Evolutionary conservation across 2,329 filamentous ascomycete species (phyloP).

Genomic region (Huntiella bhutanensis): DNA sequence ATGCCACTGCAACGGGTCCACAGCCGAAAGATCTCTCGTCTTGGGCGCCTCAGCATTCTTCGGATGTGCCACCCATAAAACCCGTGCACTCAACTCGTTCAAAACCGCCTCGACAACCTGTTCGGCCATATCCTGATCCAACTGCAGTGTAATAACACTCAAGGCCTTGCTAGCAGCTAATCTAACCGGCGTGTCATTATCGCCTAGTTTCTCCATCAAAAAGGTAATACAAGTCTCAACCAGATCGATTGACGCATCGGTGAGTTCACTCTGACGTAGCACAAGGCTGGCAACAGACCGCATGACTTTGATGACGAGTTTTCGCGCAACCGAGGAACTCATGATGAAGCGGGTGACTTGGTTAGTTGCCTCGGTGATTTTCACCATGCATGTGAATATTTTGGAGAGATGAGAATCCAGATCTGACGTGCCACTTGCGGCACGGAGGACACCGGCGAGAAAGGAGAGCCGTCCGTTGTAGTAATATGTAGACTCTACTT

Average conservation of each 20-base stretch:
- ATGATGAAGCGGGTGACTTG: constrained; percentile 34
- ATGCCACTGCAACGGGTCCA: constrained; percentile 77
- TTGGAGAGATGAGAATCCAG: constrained; percentile 45
- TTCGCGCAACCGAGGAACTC: constrained; percentile 62
- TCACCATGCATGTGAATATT: constrained; percentile 47
- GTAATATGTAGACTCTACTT: constrained; percentile 42
- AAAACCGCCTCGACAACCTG: constrained; percentile 80
- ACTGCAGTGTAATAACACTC: constrained; percentile 64
- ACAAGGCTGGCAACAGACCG: constrained; percentile 52
- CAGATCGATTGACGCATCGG: constrained; percentile 29
- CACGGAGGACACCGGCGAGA: constrained; percentile 50
- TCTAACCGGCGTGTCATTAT: constrained; percentile 80
- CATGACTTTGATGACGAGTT: constrained; percentile 68
- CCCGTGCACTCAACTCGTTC: constrained; percentile 42
- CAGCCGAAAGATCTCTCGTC: constrained; percentile 46
- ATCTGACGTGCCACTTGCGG: constrained; percentile 54
- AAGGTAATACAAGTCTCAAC: constrained; percentile 69
- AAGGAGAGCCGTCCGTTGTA: constrained; percentile 67
- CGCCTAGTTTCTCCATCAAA: constrained; percentile 57
- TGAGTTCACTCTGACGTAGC: constrained; percentile 31
- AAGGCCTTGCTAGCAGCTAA: constrained; percentile 84
- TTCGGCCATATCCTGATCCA: constrained; percentile 61
- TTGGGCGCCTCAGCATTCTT: constrained; percentile 18
- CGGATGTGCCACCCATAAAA: constrained; percentile 29
- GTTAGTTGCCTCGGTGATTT: constrained; percentile 33